Evolutionary conservation across 2,329 filamentous ascomycete genomes (phyloP).

Genomic region (Knufia petricola): DNA sequence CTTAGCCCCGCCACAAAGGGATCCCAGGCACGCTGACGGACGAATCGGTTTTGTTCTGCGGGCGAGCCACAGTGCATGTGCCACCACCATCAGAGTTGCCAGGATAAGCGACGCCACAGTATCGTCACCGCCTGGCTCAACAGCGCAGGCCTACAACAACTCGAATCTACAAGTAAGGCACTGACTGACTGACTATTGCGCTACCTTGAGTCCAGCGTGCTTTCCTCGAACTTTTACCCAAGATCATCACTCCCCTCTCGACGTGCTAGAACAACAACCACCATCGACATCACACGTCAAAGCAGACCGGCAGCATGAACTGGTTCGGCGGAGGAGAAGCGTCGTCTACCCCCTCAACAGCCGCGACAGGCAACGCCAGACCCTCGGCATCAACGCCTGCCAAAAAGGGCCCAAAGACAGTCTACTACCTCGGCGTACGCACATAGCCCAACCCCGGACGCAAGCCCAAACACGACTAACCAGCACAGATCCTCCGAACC

Average conservation of each 20-base stretch:
- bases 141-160: background rate
- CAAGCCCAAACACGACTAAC: background rate
- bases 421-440: conserved; percentile 7
- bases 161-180: background rate
- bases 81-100: background rate
- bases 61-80: background rate
- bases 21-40: background rate
- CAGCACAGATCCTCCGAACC: conserved; percentile 67
- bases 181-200: background rate
- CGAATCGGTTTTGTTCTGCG: background rate
- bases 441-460: background rate
- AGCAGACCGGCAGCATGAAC: background rate
- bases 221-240: background rate
- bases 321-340: too few species aligned
- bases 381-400: background rate
- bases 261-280: too few species aligned
- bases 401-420: conserved; percentile 3
- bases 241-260: too few species aligned
- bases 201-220: background rate
- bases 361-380: too few species aligned
- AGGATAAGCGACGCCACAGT: background rate
- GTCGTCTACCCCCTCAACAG: too few species aligned
- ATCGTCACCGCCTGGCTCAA: conserved; percentile 6
- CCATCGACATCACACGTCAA: too few species aligned
- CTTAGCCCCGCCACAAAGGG: background rate